A percentile compares a stretch with the other conserved stretches of the same genome.
Conservation (phyloP, 2,329 filamentous ascomycete species). For the Byssochlamys sp. region DNA sequence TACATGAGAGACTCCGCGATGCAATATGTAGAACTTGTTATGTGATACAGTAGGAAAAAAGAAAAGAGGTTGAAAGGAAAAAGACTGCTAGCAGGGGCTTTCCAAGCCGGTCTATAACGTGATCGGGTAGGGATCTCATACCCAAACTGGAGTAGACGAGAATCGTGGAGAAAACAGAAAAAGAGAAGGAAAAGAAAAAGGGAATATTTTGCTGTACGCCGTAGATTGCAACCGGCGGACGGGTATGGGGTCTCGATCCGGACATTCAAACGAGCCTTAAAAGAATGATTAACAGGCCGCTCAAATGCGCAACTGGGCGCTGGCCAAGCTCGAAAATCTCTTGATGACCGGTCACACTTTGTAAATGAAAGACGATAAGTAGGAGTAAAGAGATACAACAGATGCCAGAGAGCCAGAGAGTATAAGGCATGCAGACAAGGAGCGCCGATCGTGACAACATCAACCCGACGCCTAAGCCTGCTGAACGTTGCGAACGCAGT, state of each 20-base stretch:
- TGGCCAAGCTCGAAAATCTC: neutral
- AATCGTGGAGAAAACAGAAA: neutral
- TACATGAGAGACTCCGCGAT: conserved; percentile 1
- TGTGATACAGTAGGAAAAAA: conserved; percentile 4
- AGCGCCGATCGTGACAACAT: conserved; percentile 25
- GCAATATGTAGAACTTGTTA: conserved; percentile 1
- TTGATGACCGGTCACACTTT: neutral
- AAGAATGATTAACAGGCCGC: neutral
- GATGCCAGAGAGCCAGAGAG: conserved; percentile 14
- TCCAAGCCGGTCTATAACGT: neutral
- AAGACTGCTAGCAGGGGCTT: neutral
- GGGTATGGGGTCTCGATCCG: neutral
- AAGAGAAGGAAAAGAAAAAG: conserved; percentile 1
- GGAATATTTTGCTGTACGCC: neutral
- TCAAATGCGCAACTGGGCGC: neutral
- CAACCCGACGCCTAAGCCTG: conserved; percentile 7
- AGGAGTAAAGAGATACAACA: neutral
- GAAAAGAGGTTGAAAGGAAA: neutral
- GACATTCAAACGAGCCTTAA: neutral
- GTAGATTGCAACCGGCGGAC: neutral
- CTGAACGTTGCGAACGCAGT: neutral
- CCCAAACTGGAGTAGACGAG: conserved; percentile 1
- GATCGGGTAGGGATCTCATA: neutral
- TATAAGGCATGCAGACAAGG: conserved; percentile 6
- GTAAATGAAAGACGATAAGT: conserved; percentile 1